Conservation (phyloP, 1,284 basidiomycete species). For the Cryptococcus sp. region DNA sequence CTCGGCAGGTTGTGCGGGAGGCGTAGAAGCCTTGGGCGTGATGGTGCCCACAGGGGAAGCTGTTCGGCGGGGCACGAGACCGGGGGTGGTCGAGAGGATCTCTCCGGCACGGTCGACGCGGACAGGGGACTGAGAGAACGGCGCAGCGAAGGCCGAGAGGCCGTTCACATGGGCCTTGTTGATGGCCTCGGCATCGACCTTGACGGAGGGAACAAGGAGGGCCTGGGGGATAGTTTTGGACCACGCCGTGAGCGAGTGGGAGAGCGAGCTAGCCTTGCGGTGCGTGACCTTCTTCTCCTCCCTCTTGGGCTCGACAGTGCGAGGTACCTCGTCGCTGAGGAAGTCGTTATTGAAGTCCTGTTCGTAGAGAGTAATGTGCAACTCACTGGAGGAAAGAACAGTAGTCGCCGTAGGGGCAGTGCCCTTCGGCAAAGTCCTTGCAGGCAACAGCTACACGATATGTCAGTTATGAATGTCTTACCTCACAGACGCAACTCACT, state of each 20-base stretch:
- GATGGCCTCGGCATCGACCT: conserved; percentile 15
- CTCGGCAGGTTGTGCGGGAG: conserved; percentile 3
- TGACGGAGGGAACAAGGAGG: conserved; percentile 9
- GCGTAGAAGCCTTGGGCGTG: conserved; percentile 18
- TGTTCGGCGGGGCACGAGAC: neutral
- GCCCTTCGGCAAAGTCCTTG: conserved; percentile 40
- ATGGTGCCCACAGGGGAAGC: conserved; percentile 6
- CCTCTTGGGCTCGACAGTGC: neutral
- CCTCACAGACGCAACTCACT: conserved; percentile 39
- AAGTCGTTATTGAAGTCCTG: neutral
- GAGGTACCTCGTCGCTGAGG: neutral
- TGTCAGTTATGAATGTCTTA: neutral
- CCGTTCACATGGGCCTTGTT: conserved; percentile 8
- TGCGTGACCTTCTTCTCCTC: conserved; percentile 12
- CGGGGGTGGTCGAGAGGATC: conserved; percentile 2
- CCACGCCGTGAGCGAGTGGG: conserved; percentile 11
- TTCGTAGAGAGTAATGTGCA: neutral
- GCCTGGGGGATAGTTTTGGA: conserved; percentile 10
- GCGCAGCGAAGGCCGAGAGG: conserved; percentile 28
- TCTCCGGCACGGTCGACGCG: conserved; percentile 20
- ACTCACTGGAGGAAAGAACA: conserved; percentile 49
- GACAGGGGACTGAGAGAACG: conserved; percentile 17
- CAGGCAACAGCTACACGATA: conserved; percentile 39
- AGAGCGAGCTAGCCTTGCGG: conserved; percentile 8
- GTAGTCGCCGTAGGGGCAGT: conserved; percentile 47